Percentiles rank a stretch among this genome's conserved stretches.
Evolutionary conservation across 768 basidiomycete genomes (phyloP).

Genomic region (Lactarius quietus): DNA sequence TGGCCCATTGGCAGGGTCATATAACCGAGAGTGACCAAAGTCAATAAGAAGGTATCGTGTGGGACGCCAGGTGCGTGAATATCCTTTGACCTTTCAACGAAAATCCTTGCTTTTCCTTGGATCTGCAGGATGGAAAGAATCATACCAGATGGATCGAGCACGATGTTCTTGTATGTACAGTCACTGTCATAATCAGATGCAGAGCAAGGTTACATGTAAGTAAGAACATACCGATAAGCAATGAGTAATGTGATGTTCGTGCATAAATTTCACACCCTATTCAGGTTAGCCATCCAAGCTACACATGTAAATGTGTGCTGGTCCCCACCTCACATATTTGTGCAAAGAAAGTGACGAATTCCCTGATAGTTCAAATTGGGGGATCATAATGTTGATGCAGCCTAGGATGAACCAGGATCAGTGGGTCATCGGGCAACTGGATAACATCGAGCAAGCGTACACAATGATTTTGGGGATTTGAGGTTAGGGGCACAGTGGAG

Average conservation of each 20-base stretch:
- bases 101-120: conserved; percentile 28
- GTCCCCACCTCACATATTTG: too few relatives aligned
- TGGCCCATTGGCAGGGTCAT: conserved; percentile 25
- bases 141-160: conserved; percentile 33
- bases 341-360: conserved; percentile 29
- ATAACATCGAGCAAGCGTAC: too few relatives aligned
- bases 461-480: too few relatives aligned
- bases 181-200: background rate
- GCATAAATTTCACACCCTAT: conserved; percentile 28
- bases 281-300: too few relatives aligned
- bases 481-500: too few relatives aligned
- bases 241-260: conserved; percentile 28
- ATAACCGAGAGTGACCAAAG: too few relatives aligned
- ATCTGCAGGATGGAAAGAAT: conserved; percentile 34
- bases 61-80: conserved; percentile 33
- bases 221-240: conserved; percentile 35
- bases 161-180: conserved; percentile 14
- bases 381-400: conserved; percentile 30
- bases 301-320: too few relatives aligned
- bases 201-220: too few relatives aligned
- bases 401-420: conserved; percentile 29
- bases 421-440: too few relatives aligned
- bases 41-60: conserved; percentile 37
- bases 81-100: conserved; percentile 26
- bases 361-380: conserved; percentile 25